Percentiles rank a stretch among this genome's conserved stretches.
Conservation (phyloP, 2,329 filamentous ascomycete genomes). For the Pseudohalonectria lignicola region DNA sequence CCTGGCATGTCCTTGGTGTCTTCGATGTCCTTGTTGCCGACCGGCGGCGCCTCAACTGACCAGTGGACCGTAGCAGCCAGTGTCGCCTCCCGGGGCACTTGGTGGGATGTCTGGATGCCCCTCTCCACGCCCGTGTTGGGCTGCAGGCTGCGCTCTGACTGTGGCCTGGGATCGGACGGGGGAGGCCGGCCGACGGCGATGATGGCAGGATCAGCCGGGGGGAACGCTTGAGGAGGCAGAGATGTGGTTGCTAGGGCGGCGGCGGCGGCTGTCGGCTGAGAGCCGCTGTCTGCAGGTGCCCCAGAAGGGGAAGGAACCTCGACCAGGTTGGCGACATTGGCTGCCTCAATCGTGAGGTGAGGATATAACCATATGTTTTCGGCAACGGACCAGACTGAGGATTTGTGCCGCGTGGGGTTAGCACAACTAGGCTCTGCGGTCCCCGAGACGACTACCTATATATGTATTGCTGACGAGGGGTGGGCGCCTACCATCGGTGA, state of each 20-base stretch:
- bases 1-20: not conserved
- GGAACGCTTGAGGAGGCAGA: not conserved
- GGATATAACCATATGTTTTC: slow-evolving; percentile 25
- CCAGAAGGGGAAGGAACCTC: slow-evolving; percentile 22
- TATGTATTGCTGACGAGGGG: no score
- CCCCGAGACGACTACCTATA: not conserved
- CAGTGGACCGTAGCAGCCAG: not conserved
- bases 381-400: slow-evolving; percentile 25
- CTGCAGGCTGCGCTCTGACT: no score
- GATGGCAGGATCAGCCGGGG: slow-evolving; percentile 70
- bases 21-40: not conserved
- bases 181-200: slow-evolving; percentile 50
- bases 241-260: slow-evolving; percentile 4
- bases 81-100: not conserved
- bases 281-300: no score
- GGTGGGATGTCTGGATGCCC: slow-evolving; percentile 10
- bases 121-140: slow-evolving; percentile 19
- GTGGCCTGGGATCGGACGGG: slow-evolving; percentile 11
- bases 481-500: slow-evolving; percentile 55
- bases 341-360: slow-evolving; percentile 31
- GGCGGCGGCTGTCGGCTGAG: slow-evolving; percentile 15
- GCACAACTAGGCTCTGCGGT: not conserved
- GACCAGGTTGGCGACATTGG: slow-evolving; percentile 32
- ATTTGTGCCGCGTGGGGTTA: not conserved
- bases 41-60: not conserved